These are phyloP conservation scores for Vicia faba DNA, from an alignment of 306 rosid species.

Conservation along the genomic window DNA sequence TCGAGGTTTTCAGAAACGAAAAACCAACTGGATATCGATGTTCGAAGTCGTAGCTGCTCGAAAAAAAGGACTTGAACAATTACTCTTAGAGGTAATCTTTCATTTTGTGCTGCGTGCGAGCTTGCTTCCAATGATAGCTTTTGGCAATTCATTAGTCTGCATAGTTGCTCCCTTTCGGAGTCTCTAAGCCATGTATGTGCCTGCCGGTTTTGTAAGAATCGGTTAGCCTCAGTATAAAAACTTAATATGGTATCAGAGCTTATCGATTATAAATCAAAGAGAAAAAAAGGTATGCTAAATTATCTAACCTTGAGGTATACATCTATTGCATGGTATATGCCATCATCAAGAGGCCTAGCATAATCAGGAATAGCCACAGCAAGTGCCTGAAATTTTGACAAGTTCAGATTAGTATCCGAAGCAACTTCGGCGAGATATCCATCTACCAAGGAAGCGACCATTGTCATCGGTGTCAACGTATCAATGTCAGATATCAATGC, in stretches of 20 bases:
- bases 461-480: conserved; percentile 62
- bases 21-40: conserved; percentile 89
- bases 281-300: background rate
- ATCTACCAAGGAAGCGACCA: conserved; percentile 79
- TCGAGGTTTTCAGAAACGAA: conserved; percentile 78
- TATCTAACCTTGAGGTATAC: conserved; percentile 79
- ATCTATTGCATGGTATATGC: conserved; percentile 82
- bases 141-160: conserved; percentile 84
- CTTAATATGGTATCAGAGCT: too few relatives aligned
- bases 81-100: conserved; percentile 82
- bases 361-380: conserved; percentile 80
- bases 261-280: too few relatives aligned
- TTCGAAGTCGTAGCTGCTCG: conserved; percentile 86
- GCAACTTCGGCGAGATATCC: conserved; percentile 89
- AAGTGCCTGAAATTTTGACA: conserved; percentile 75
- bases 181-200: conserved; percentile 86
- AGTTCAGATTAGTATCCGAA: conserved; percentile 73
- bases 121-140: conserved; percentile 87
- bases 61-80: conserved; percentile 84
- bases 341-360: conserved; percentile 78
- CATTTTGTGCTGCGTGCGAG: conserved; percentile 88
- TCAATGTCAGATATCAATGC: conserved; percentile 54
- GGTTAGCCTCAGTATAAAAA: too few relatives aligned
- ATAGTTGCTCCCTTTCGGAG: conserved; percentile 86
- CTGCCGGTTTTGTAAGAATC: conserved; percentile 5